Evolutionary conservation across 768 basidiomycete species (phyloP).

Genomic region (Gymnopilus dilepis): DNA sequence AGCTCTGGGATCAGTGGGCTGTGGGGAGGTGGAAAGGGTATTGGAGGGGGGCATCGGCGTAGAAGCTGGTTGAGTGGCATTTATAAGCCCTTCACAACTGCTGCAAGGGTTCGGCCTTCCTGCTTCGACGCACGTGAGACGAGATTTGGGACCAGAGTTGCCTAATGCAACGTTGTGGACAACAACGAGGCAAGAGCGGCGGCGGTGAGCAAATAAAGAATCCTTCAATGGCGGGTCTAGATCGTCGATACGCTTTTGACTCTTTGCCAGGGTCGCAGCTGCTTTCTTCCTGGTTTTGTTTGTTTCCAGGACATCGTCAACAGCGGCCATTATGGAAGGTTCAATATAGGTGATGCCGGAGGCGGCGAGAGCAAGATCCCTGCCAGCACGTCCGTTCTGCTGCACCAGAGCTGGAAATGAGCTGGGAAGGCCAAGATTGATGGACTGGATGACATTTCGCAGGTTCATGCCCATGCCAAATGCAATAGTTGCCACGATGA

Average conservation of each 20-base stretch:
- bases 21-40: neutral
- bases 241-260: neutral
- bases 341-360: conserved; percentile 24
- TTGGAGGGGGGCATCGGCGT: too few species aligned
- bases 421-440: conserved; percentile 26
- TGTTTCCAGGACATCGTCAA: neutral
- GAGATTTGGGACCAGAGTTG: neutral
- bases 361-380: conserved; percentile 14
- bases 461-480: conserved; percentile 31
- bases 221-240: neutral
- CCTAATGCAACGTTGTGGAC: neutral
- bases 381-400: conserved; percentile 24
- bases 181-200: neutral
- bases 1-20: neutral
- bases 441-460: conserved; percentile 21
- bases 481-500: conserved; percentile 25
- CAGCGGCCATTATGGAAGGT: neutral
- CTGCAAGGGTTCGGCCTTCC: neutral
- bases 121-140: neutral
- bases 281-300: neutral
- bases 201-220: neutral
- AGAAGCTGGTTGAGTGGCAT: neutral
- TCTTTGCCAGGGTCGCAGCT: neutral
- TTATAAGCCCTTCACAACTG: neutral
- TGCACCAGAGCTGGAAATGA: conserved; percentile 21